These are phyloP conservation scores for Melampsora larici-populina DNA, from an alignment of 1,284 basidiomycete species.

Conservation along the genomic window DNA sequence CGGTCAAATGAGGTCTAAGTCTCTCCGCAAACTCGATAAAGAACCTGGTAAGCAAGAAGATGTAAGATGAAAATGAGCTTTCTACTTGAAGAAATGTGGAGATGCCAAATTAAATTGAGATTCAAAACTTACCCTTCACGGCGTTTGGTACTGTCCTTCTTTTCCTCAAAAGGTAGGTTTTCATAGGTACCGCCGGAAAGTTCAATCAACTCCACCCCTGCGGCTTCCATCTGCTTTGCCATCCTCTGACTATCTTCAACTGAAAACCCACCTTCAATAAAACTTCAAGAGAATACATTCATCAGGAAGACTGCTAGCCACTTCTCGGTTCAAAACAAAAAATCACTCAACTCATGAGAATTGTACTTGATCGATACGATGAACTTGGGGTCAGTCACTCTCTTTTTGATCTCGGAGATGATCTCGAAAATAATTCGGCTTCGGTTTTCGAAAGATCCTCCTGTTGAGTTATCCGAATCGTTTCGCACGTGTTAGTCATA, in stretches of 20 bases:
- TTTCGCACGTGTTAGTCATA: background rate
- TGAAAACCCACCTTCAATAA: constrained; percentile 55
- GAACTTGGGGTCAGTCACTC: constrained; percentile 55
- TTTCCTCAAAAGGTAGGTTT: constrained; percentile 50
- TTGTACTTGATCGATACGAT: constrained; percentile 60
- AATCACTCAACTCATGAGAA: constrained; percentile 51
- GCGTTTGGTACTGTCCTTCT: constrained; percentile 53
- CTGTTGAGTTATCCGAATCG: background rate
- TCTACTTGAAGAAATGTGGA: too few species aligned
- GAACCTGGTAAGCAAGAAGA: constrained; percentile 34
- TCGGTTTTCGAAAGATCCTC: constrained; percentile 56
- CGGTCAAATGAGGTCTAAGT: constrained; percentile 53
- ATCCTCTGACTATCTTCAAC: constrained; percentile 58
- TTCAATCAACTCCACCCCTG: constrained; percentile 60
- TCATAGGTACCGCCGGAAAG: constrained; percentile 58
- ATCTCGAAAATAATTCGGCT: constrained; percentile 54
- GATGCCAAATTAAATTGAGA: too few species aligned
- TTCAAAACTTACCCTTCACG: constrained; percentile 22
- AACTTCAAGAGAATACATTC: constrained; percentile 52
- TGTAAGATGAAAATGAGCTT: constrained; percentile 30
- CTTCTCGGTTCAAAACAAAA: constrained; percentile 13
- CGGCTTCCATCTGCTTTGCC: constrained; percentile 57
- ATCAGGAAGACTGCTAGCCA: constrained; percentile 6
- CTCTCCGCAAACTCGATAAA: constrained; percentile 57
- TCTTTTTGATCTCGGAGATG: constrained; percentile 53